These are phyloP conservation scores for Mytilinidion resinicola DNA, from an alignment of 495 filamentous ascomycete genomes.

Conservation along the genomic window DNA sequence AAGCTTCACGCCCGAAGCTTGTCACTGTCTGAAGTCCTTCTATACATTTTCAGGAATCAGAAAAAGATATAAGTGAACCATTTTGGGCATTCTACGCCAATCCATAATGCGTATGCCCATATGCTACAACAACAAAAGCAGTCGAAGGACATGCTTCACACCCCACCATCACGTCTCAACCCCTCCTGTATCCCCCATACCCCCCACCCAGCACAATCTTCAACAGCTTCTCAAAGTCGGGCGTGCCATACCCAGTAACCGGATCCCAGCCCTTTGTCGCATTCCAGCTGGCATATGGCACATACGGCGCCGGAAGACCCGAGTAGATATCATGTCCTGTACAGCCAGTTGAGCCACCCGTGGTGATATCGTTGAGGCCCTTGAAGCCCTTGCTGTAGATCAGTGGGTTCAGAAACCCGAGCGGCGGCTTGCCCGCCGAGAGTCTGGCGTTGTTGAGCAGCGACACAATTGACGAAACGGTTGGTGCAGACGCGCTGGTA, in stretches of 20 bases:
- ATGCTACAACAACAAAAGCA: background rate
- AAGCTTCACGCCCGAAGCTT: too few species aligned
- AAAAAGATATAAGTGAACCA: too few species aligned
- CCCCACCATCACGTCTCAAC: background rate
- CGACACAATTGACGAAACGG: slow-evolving; percentile 56
- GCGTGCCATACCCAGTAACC: slow-evolving; percentile 55
- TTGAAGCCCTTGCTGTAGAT: slow-evolving; percentile 50
- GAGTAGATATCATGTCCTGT: slow-evolving; percentile 46
- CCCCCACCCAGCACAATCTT: slow-evolving; percentile 17
- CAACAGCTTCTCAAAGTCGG: slow-evolving; percentile 38
- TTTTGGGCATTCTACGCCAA: too few species aligned
- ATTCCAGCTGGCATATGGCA: slow-evolving; percentile 35
- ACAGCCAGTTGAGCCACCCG: slow-evolving; percentile 57
- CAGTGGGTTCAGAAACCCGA: slow-evolving; percentile 75
- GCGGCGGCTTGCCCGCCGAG: slow-evolving; percentile 44
- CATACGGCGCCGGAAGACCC: slow-evolving; percentile 25
- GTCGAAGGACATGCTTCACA: background rate
- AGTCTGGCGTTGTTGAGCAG: slow-evolving; percentile 64
- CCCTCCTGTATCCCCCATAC: slow-evolving; percentile 12
- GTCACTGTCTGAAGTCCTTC: too few species aligned
- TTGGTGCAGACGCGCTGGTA: slow-evolving; percentile 60
- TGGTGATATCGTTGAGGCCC: slow-evolving; percentile 58
- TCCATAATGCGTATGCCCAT: too few species aligned
- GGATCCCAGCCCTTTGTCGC: slow-evolving; percentile 57
- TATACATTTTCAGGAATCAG: too few species aligned